Evolutionary conservation across 495 filamentous ascomycete genomes (phyloP).

Genomic region (Tetracladium marchalianum): DNA sequence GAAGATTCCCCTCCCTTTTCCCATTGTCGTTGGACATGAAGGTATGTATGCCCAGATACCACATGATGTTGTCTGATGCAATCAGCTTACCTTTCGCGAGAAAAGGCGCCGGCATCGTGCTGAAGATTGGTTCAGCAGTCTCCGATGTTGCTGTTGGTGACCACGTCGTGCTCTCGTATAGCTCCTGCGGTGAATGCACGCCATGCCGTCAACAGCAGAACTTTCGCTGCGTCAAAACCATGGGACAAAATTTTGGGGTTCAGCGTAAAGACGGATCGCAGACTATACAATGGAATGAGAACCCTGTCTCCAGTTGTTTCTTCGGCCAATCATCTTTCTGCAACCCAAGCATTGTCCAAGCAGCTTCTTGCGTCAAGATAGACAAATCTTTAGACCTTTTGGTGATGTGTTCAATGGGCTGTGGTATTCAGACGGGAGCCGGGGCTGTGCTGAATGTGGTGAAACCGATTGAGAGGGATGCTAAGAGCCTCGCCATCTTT

Average conservation of each 20-base stretch:
- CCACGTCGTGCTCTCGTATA: conserved; percentile 31
- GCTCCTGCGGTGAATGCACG: conserved; percentile 27
- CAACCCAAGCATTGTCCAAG: conserved; percentile 26
- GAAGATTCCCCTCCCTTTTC: conserved; percentile 16
- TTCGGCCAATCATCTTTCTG: conserved; percentile 25
- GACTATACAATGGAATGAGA: conserved; percentile 24
- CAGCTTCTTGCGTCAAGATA: conserved; percentile 25
- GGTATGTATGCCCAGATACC: not conserved
- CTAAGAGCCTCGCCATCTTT: conserved; percentile 33
- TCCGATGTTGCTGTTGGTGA: conserved; percentile 18
- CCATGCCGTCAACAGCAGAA: conserved; percentile 25
- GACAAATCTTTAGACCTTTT: not conserved
- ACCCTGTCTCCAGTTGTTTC: conserved; percentile 1
- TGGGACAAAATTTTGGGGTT: conserved; percentile 33
- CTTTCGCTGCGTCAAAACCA: conserved; percentile 28
- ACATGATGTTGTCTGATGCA: not conserved
- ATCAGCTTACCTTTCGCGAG: not conserved
- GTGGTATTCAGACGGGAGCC: conserved; percentile 29
- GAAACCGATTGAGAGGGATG: conserved; percentile 28
- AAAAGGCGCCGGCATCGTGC: conserved; percentile 27
- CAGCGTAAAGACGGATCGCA: conserved; percentile 36
- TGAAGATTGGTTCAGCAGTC: conserved; percentile 23
- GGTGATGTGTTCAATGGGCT: not conserved
- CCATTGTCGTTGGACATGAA: conserved; percentile 32
- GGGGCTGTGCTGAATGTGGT: conserved; percentile 35